phyloP scores from a whole-genome alignment of 441 rosid genomes.

The Brassica balearica region DNA sequence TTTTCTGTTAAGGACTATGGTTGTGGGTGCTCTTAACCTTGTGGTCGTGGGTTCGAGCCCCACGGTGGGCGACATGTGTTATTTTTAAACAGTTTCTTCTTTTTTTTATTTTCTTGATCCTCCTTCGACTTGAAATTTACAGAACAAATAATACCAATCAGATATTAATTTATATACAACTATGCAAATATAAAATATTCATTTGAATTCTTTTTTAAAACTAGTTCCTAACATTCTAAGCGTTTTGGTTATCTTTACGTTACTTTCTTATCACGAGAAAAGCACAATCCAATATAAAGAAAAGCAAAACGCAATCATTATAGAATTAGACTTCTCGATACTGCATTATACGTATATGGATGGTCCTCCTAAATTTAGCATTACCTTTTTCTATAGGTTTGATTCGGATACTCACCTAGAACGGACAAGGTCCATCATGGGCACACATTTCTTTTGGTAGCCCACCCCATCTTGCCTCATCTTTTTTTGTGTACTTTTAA shows the following conservation, averaged over 20 bases:
- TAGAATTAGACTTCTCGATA: constrained; percentile 23
- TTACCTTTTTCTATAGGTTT: constrained; percentile 22
- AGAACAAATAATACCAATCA: not conserved
- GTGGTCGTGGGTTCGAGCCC: too few relatives aligned
- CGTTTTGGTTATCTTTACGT: not conserved
- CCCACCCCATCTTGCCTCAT: constrained; percentile 25
- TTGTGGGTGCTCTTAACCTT: too few relatives aligned
- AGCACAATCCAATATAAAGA: not conserved
- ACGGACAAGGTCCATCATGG: constrained; percentile 38
- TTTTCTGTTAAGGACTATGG: too few relatives aligned
- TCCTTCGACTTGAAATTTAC: not conserved
- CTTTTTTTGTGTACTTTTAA: constrained; percentile 7
- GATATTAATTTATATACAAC: not conserved
- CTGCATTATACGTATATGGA: constrained; percentile 34
- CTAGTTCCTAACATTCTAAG: not conserved
- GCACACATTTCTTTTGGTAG: constrained; percentile 20
- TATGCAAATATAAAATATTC: not conserved
- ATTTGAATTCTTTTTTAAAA: not conserved
- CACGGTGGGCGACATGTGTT: too few relatives aligned
- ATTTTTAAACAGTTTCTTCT: too few relatives aligned
- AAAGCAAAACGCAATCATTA: not conserved
- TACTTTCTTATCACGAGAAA: not conserved
- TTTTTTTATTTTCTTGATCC: not conserved
- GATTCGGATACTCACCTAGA: constrained; percentile 36
- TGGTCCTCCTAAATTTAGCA: constrained; percentile 31